phyloP scores from a whole-genome alignment of 768 basidiomycete genomes.

The Macrocybe gigantea region DNA sequence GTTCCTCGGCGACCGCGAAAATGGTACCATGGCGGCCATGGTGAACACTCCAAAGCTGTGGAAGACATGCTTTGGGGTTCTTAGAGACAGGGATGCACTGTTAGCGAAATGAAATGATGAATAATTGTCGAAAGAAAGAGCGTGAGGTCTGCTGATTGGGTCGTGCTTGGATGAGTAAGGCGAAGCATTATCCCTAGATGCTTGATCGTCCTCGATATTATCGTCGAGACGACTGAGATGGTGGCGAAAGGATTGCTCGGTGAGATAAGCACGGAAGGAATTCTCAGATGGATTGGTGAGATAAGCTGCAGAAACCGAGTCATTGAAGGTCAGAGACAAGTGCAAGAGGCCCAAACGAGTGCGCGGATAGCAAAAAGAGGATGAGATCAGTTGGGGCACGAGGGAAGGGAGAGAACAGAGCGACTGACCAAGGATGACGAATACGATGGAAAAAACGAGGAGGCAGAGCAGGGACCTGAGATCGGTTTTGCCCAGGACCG shows the following conservation, averaged over 20 bases:
- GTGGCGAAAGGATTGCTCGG: slow-evolving; percentile 95
- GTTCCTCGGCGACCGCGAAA: slow-evolving; percentile 32
- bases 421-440: slow-evolving; percentile 66
- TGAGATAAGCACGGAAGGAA: slow-evolving; percentile 91
- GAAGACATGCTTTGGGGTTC: slow-evolving; percentile 86
- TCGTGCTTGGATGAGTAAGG: slow-evolving; percentile 20
- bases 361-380: slow-evolving; percentile 3
- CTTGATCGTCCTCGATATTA: slow-evolving; percentile 47
- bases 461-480: slow-evolving; percentile 67
- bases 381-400: neutral
- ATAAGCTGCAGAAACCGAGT: slow-evolving; percentile 54
- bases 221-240: slow-evolving; percentile 86
- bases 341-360: slow-evolving; percentile 9
- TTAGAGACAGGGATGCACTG: slow-evolving; percentile 86
- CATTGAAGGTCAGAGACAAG: slow-evolving; percentile 2
- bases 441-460: slow-evolving; percentile 61
- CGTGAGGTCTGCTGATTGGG: slow-evolving; percentile 19
- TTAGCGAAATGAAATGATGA: slow-evolving; percentile 83
- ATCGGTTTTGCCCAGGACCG: slow-evolving; percentile 53
- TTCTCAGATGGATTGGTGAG: slow-evolving; percentile 92
- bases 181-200: slow-evolving; percentile 19
- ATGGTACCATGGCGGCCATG: slow-evolving; percentile 70
- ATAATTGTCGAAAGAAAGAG: slow-evolving; percentile 27
- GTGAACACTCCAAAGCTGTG: slow-evolving; percentile 85
- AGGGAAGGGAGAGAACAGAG: slow-evolving; percentile 3